Conservation (phyloP, 371 early-diverging fungal species). For the Mortierella sp. region DNA sequence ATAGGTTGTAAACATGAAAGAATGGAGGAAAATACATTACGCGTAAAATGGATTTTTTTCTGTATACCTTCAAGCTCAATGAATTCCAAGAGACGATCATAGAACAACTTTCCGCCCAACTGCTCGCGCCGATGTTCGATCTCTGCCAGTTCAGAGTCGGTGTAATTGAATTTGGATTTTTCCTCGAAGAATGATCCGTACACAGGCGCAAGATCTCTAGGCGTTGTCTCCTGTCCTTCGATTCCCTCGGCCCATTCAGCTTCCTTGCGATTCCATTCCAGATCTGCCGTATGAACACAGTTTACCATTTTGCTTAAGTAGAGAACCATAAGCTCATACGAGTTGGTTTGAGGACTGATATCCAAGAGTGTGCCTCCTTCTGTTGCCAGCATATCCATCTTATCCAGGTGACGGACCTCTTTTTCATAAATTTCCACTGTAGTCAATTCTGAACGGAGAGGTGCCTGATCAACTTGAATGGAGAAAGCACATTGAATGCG, state of each 20-base stretch:
- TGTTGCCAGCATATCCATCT: slow-evolving; percentile 27
- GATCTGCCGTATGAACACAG: slow-evolving; percentile 37
- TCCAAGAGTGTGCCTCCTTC: slow-evolving; percentile 49
- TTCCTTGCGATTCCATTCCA: slow-evolving; percentile 34
- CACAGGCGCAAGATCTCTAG: slow-evolving; percentile 16
- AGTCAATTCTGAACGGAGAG: slow-evolving; percentile 32
- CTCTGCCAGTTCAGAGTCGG: slow-evolving; percentile 27
- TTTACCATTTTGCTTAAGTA: slow-evolving; percentile 45
- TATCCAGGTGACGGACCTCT: slow-evolving; percentile 36
- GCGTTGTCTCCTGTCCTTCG: slow-evolving; percentile 11
- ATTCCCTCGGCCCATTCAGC: slow-evolving; percentile 27
- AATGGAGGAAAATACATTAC: neutral
- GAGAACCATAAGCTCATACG: slow-evolving; percentile 40
- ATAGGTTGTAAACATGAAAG: neutral
- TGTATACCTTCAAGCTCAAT: slow-evolving; percentile 29
- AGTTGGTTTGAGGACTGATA: slow-evolving; percentile 48
- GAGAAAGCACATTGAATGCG: slow-evolving; percentile 52
- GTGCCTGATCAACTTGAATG: slow-evolving; percentile 22
- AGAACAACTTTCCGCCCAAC: slow-evolving; percentile 52
- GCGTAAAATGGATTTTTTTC: neutral
- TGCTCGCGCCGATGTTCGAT: slow-evolving; percentile 38
- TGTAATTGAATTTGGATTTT: slow-evolving; percentile 30
- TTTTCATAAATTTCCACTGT: slow-evolving; percentile 45
- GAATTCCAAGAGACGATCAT: slow-evolving; percentile 50
- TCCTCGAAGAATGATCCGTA: slow-evolving; percentile 33